phyloP scores from a whole-genome alignment of 371 early-diverging fungal genomes.

The Mucor piriformis region DNA sequence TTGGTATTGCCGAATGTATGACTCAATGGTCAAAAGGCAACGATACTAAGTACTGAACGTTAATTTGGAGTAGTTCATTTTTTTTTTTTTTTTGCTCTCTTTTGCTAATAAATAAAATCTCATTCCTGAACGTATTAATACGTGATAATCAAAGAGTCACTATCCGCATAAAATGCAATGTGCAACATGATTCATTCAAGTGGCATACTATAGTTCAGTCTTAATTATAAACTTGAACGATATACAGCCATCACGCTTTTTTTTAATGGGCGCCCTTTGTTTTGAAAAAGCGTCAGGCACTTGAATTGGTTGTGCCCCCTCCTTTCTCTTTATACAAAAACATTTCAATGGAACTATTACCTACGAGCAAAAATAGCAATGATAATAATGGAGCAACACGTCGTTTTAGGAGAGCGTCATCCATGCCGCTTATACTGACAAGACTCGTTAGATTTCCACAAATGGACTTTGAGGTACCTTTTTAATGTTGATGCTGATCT shows the following conservation, averaged over 20 bases:
- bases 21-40: background rate
- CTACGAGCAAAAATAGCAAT: constrained; percentile 2
- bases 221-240: too few species aligned
- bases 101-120: background rate
- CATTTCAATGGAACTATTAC: constrained; percentile 14
- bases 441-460: constrained; percentile 76
- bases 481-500: background rate
- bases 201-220: too few species aligned
- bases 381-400: background rate
- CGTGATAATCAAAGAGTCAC: too few species aligned
- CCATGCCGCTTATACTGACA: constrained; percentile 37
- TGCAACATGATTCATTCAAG: too few species aligned
- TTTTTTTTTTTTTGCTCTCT: too few species aligned
- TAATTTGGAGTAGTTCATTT: background rate
- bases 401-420: constrained; percentile 13
- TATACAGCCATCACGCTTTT: too few species aligned
- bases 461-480: constrained; percentile 68
- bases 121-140: too few species aligned
- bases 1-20: constrained; percentile 35
- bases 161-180: too few species aligned
- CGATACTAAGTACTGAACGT: constrained; percentile 3
- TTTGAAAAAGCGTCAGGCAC: background rate
- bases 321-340: background rate
- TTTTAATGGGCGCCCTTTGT: too few species aligned
- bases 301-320: too few species aligned